Conservation (phyloP, 148 eudicot species). For the Rhododendron williamsianum region DNA sequence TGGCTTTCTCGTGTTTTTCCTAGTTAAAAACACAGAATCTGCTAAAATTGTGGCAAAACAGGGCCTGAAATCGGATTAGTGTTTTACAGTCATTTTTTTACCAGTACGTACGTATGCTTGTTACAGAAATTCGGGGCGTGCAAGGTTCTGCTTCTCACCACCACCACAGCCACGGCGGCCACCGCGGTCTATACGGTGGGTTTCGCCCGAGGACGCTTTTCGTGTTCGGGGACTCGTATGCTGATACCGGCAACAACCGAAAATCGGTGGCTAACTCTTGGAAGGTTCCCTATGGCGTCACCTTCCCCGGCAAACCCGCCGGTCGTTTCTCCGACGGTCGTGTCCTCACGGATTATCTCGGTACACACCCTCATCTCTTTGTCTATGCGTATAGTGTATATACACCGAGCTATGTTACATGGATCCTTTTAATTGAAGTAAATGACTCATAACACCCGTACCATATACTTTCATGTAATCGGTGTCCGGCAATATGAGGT, state of each 20-base stretch:
- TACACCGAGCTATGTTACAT: background rate
- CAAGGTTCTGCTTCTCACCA: background rate
- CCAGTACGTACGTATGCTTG: background rate
- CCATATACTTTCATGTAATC: too few relatives aligned
- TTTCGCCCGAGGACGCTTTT: slow-evolving; percentile 42
- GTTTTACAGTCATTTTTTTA: background rate
- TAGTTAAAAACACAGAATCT: background rate
- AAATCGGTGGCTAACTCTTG: slow-evolving; percentile 33
- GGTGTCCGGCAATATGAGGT: background rate
- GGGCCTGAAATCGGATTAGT: background rate
- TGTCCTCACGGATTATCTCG: slow-evolving; percentile 71
- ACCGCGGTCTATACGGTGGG: background rate
- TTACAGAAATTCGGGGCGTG: background rate
- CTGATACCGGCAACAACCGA: slow-evolving; percentile 62
- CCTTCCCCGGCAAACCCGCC: slow-evolving; percentile 77
- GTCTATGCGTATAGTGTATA: too few relatives aligned
- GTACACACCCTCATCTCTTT: slow-evolving; percentile 20
- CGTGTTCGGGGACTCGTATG: slow-evolving; percentile 91
- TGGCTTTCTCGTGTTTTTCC: background rate
- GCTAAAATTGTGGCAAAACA: background rate
- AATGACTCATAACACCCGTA: too few relatives aligned
- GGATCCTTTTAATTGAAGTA: too few relatives aligned
- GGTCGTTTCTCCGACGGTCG: slow-evolving; percentile 91
- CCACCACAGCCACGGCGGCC: background rate
- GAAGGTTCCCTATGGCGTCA: slow-evolving; percentile 70